phyloP scores from a whole-genome alignment of 352 stramenopile genomes.

The Peronospora destructor region DNA sequence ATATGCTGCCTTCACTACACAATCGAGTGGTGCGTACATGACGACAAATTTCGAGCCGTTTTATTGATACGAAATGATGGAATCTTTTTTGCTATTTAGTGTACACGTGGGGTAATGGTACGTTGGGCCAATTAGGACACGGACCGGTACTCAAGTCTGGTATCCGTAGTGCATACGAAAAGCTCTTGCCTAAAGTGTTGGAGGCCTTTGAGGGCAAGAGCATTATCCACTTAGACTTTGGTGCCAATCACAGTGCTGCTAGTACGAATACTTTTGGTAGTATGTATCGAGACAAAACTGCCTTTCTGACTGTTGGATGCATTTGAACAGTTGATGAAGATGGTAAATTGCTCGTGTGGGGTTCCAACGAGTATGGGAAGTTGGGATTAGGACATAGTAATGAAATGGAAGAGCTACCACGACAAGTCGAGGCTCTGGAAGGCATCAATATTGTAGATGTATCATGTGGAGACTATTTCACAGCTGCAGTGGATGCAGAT shows the following conservation, averaged over 20 bases:
- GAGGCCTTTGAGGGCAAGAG: constrained; percentile 59
- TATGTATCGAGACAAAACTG: background rate
- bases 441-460: constrained; percentile 77
- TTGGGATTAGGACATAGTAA: constrained; percentile 47
- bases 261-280: constrained; percentile 36
- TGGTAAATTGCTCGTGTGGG: constrained; percentile 73
- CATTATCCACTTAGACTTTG: constrained; percentile 67
- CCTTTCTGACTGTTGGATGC: background rate
- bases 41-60: background rate
- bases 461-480: constrained; percentile 83
- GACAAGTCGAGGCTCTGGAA: constrained; percentile 57
- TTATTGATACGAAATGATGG: background rate
- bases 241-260: constrained; percentile 69
- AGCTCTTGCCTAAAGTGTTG: constrained; percentile 65
- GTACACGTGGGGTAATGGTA: constrained; percentile 83
- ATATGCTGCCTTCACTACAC: constrained; percentile 39
- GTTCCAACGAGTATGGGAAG: constrained; percentile 88
- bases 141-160: constrained; percentile 72
- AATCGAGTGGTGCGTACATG: constrained; percentile 47
- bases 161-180: constrained; percentile 81
- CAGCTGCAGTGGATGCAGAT: constrained; percentile 73
- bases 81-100: constrained; percentile 24
- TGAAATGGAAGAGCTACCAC: constrained; percentile 49
- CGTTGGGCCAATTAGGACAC: constrained; percentile 78
- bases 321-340: constrained; percentile 48